Base-by-base conservation (phyloP, 495 filamentous ascomycete genomes). In the Aspergillus panamensis region DNA sequence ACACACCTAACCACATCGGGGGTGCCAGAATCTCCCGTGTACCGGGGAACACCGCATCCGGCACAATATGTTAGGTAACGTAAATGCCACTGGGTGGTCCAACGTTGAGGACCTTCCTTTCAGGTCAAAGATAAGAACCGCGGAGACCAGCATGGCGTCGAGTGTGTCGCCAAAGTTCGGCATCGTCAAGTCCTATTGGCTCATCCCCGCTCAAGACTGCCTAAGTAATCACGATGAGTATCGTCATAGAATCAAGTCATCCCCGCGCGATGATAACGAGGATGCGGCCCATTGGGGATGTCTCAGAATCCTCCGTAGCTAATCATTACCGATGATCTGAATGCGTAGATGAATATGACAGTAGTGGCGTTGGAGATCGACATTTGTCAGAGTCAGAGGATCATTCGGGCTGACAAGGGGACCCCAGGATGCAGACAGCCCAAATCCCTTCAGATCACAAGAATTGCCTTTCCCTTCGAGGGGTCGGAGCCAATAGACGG, bases 41-140 rank as follows among this genome's bases (percentile, higher is more conserved):
- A n/a, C 60, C 49, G 60, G 37, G 25, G 16, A 45, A n/a, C 48
- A 62, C 60, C 55, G 51, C 51, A 58, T 51, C 42, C 55, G 55
- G 60, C 51, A 53, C 44, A 20, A 45, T 9, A 19, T 21, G 43
- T 66, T 66, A 66, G 63, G 63, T 66, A 66, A 66, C 58, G 61
- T 62, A 56, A 61, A 60, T 42, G 21, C 44, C 17, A 25, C 49
- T 35, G 33, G 44, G 53, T 51, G 51, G 48, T 4, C 25, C 20
- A 42, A 49, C 5, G 0, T 30, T 29, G 10, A 43, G 39, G 48
- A 51, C 20, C 25, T 57, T 19, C 39, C 37, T 19, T 10, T 35
- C 13, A 57, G 6, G n/a, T 29, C 19, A n/a, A 14, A 50, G 55
- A 57, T 57, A 45, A 51, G 55, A 17, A 45, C n/a, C 9, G 25